Evolutionary conservation across 768 basidiomycete species (phyloP).

Genomic region (Galerina sulciceps): DNA sequence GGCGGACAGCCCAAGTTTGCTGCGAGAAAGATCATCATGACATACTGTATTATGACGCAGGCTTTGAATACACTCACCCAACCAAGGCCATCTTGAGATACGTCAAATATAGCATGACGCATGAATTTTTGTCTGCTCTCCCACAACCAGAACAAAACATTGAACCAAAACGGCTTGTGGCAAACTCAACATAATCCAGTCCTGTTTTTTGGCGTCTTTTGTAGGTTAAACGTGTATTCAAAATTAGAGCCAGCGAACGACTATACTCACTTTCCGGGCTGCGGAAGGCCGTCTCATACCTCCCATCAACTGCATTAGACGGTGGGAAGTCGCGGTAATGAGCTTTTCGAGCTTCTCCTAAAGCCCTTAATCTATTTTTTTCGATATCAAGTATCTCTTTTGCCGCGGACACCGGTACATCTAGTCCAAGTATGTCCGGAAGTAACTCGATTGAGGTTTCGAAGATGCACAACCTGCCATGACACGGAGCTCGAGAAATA

Average conservation of each 20-base stretch:
- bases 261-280: conserved; percentile 47
- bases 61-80: conserved; percentile 16
- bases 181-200: conserved; percentile 33
- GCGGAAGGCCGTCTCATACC: conserved; percentile 51
- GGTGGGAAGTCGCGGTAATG: conserved; percentile 50
- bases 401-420: conserved; percentile 27
- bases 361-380: conserved; percentile 28
- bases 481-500: conserved; percentile 42
- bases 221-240: not conserved
- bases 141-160: conserved; percentile 32
- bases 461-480: conserved; percentile 48
- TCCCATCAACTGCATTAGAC: conserved; percentile 61
- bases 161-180: conserved; percentile 8
- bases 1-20: not conserved
- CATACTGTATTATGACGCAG: too few species aligned
- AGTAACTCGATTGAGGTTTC: conserved; percentile 56
- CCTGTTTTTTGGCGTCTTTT: conserved; percentile 31
- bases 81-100: conserved; percentile 17
- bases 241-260: not conserved
- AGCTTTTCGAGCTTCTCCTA: conserved; percentile 36
- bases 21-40: not conserved
- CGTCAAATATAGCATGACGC: conserved; percentile 13
- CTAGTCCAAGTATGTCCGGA: conserved; percentile 28
- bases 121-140: conserved; percentile 14
- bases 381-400: conserved; percentile 49